Evolutionary conservation across 352 stramenopile species (phyloP).

Genomic region (Pythium phragmitis): DNA sequence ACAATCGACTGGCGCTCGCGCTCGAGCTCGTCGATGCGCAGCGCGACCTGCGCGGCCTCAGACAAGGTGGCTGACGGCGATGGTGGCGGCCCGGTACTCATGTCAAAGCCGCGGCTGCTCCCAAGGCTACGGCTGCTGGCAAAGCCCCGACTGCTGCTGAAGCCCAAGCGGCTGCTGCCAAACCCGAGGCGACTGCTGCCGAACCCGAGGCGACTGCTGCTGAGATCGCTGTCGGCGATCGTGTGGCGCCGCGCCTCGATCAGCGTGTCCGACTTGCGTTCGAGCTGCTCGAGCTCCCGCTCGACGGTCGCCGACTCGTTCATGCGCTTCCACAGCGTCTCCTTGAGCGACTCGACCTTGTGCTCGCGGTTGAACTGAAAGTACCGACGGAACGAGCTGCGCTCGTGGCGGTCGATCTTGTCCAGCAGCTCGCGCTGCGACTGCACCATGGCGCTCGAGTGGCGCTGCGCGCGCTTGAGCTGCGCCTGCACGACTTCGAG

Average conservation of each 20-base stretch:
- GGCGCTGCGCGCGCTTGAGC: conserved; percentile 40
- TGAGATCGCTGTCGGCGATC: conserved; percentile 26
- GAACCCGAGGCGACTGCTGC: no score
- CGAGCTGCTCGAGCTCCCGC: conserved; percentile 52
- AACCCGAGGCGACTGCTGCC: no score
- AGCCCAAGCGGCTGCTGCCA: no score
- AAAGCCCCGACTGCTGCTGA: no score
- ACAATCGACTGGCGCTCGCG: conserved; percentile 62
- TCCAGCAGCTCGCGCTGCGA: conserved; percentile 66
- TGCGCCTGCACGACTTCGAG: conserved; percentile 41
- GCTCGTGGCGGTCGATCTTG: conserved; percentile 68
- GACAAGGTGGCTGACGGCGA: no score
- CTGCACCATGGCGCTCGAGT: conserved; percentile 40
- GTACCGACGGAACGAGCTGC: conserved; percentile 50
- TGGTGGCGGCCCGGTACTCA: not conserved
- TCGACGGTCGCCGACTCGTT: conserved; percentile 49
- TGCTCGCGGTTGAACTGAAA: conserved; percentile 51
- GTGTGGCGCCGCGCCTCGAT: conserved; percentile 43
- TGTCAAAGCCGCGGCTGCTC: no score
- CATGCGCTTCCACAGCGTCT: conserved; percentile 56
- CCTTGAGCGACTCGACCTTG: conserved; percentile 53
- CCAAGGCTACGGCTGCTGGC: no score
- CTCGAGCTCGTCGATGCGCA: conserved; percentile 49
- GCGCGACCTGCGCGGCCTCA: conserved; percentile 29
- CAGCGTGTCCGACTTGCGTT: conserved; percentile 51